Conservation (phyloP, 495 filamentous ascomycete genomes). For the Penicillium cinerascens region DNA sequence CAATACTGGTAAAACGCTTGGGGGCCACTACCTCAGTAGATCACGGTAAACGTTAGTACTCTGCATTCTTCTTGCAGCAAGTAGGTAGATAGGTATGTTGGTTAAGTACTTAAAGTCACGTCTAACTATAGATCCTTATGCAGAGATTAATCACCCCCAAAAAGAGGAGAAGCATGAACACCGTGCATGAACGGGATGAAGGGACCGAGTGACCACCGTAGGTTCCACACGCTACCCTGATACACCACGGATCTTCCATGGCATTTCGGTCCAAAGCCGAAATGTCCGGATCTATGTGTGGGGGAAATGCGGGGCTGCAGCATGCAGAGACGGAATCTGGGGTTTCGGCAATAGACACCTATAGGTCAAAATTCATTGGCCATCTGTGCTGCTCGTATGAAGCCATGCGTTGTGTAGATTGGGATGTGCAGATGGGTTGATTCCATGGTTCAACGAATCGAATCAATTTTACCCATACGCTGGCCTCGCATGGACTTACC, state of each 20-base stretch:
- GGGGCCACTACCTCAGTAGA: too few relatives aligned
- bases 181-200: neutral
- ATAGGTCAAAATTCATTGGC: too few relatives aligned
- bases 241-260: neutral
- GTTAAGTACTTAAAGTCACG: too few relatives aligned
- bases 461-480: neutral
- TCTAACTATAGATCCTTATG: neutral
- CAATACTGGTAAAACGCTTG: neutral
- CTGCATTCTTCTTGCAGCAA: neutral
- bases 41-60: neutral
- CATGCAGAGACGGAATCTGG: neutral
- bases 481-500: neutral
- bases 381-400: neutral
- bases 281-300: neutral
- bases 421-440: neutral
- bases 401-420: neutral
- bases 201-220: neutral
- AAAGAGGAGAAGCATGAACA: neutral
- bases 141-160: neutral
- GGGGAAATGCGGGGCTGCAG: slow-evolving; percentile 2
- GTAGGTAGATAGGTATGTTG: neutral
- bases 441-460: neutral
- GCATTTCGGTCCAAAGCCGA: neutral
- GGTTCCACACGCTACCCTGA: neutral
- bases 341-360: neutral